Evolutionary conservation across 352 stramenopile species (phyloP).

Genomic region (Globisporangium echinulatum): DNA sequence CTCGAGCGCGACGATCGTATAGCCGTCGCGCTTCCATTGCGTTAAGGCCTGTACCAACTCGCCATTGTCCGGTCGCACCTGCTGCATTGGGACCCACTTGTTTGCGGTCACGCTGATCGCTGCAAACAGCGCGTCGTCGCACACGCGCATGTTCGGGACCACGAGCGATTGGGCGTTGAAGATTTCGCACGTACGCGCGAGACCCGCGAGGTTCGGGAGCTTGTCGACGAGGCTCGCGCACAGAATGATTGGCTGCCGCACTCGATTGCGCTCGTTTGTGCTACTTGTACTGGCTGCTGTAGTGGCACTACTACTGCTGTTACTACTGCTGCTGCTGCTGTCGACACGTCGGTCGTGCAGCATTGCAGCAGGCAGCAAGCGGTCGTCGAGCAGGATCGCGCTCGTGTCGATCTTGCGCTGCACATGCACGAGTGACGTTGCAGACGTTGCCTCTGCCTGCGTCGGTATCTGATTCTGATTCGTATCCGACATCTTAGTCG

Average conservation of each 20-base stretch:
- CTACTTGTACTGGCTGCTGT: constrained; percentile 28
- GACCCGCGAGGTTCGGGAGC: constrained; percentile 91
- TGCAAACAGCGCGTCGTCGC: constrained; percentile 87
- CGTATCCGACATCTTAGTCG: no score
- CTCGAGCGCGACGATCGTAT: constrained; percentile 91
- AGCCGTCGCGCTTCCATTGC: constrained; percentile 84
- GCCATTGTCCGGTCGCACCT: constrained; percentile 58
- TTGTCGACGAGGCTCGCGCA: constrained; percentile 92
- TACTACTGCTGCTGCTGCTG: background rate
- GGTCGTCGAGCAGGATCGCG: constrained; percentile 54
- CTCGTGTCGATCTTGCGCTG: constrained; percentile 79
- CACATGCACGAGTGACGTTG: constrained; percentile 21
- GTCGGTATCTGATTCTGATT: background rate
- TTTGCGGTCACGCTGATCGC: constrained; percentile 89
- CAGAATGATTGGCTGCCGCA: constrained; percentile 64
- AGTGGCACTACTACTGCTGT: constrained; percentile 14
- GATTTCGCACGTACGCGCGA: constrained; percentile 93
- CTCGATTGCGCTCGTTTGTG: constrained; percentile 40
- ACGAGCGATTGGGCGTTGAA: constrained; percentile 90
- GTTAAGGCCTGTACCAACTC: constrained; percentile 28
- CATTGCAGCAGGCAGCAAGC: constrained; percentile 46
- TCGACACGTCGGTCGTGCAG: background rate
- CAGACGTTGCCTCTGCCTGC: background rate
- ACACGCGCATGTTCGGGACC: constrained; percentile 81
- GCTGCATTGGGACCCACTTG: constrained; percentile 93